Evolutionary conservation across 2,329 filamentous ascomycete genomes (phyloP).

Genomic region (Parastagonospora nodorum): DNA sequence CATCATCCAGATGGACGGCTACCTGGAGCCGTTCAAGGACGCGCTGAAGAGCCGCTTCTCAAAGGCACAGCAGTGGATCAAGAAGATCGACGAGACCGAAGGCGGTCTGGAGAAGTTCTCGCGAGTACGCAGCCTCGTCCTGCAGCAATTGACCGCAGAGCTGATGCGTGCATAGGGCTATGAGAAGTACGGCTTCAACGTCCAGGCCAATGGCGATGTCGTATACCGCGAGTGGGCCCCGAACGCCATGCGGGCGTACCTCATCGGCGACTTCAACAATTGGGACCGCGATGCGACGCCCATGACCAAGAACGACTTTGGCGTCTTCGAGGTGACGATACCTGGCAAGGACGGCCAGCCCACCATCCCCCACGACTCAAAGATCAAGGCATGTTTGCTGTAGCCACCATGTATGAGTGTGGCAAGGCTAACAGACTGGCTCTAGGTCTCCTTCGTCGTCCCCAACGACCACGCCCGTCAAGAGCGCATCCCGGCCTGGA

Average conservation of each 20-base stretch:
- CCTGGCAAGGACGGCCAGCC: conserved; percentile 75
- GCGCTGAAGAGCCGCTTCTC: conserved; percentile 75
- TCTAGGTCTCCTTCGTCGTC: conserved; percentile 79
- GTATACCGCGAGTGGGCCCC: conserved; percentile 96
- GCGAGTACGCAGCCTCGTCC: conserved; percentile 59
- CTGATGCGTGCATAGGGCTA: conserved; percentile 66
- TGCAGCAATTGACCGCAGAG: background rate
- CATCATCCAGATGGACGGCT: conserved; percentile 85
- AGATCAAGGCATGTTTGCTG: conserved; percentile 76
- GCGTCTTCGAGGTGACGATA: conserved; percentile 82
- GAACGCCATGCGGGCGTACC: conserved; percentile 79
- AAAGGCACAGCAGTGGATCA: conserved; percentile 85
- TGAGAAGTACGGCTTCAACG: conserved; percentile 85
- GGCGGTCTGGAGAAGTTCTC: conserved; percentile 93
- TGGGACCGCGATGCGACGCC: conserved; percentile 84
- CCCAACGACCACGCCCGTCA: conserved; percentile 75
- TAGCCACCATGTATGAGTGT: background rate
- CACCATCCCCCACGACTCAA: conserved; percentile 89
- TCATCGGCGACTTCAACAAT: conserved; percentile 94
- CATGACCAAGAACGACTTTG: conserved; percentile 85
- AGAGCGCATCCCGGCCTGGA: conserved; percentile 93
- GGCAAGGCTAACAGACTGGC: background rate
- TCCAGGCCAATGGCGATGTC: conserved; percentile 81
- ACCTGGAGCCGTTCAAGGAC: conserved; percentile 82
- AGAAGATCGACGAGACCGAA: conserved; percentile 79